Evolutionary conservation across 2,329 filamentous ascomycete species (phyloP).

Genomic region (Curvularia hawaiiensis): DNA sequence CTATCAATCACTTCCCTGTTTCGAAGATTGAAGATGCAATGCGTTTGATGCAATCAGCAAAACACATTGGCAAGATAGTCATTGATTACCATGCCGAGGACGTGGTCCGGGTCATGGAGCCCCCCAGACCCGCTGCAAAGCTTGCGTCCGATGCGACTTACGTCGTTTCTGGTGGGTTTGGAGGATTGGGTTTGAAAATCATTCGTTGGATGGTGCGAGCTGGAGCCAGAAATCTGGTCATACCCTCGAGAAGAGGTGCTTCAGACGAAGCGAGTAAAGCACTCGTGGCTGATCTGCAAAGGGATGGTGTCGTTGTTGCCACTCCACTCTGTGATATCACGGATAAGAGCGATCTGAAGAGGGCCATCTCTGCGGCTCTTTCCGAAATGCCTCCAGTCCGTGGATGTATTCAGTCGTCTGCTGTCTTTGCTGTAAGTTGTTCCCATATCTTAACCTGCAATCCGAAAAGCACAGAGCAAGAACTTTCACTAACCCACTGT

Average conservation of each 20-base stretch:
- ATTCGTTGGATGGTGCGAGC: not conserved
- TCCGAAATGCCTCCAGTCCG: conserved; percentile 1
- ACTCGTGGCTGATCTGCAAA: not conserved
- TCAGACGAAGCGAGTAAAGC: not conserved
- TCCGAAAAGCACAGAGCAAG: not conserved
- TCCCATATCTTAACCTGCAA: not conserved
- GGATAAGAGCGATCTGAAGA: not conserved
- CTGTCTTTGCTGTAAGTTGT: not conserved
- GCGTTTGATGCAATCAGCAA: not conserved
- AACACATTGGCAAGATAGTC: not conserved
- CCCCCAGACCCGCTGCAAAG: not conserved
- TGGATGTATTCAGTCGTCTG: conserved; percentile 15
- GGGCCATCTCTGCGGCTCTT: not conserved
- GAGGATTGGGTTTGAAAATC: not conserved
- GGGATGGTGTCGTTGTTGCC: not conserved
- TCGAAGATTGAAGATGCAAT: not conserved
- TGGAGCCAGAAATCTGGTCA: not conserved
- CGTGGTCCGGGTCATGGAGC: not conserved
- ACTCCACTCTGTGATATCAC: not conserved
- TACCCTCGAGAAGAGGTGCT: not conserved
- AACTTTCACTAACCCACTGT: not conserved
- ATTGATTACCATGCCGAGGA: not conserved
- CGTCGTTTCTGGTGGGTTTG: not conserved
- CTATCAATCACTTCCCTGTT: not conserved
- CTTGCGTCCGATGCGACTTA: not conserved